Conservation (phyloP, 2,329 filamentous ascomycete species). For the Cytospora paraplurivora region DNA sequence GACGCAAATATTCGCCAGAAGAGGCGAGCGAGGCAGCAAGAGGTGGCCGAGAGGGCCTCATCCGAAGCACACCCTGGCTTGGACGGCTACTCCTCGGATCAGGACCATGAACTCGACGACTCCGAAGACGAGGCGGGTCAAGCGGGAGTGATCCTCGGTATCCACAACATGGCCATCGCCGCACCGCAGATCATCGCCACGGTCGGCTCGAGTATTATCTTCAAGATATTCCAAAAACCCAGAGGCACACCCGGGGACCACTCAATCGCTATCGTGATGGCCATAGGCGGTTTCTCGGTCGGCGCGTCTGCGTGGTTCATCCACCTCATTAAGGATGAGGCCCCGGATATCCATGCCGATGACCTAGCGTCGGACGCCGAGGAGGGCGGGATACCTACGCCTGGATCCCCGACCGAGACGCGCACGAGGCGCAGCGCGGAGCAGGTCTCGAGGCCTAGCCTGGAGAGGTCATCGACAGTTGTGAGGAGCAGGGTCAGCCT, state of each 20-base stretch:
- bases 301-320: constrained; percentile 76
- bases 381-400: constrained; percentile 27
- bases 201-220: constrained; percentile 79
- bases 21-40: constrained; percentile 30
- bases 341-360: constrained; percentile 39
- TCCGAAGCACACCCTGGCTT: constrained; percentile 20
- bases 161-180: constrained; percentile 94
- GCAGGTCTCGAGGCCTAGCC: constrained; percentile 44
- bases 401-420: constrained; percentile 8
- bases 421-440: constrained; percentile 36
- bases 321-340: constrained; percentile 65
- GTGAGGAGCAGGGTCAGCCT: constrained; percentile 41
- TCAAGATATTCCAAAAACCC: constrained; percentile 83
- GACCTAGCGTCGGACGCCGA: constrained; percentile 46
- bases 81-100: constrained; percentile 36
- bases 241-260: constrained; percentile 81
- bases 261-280: constrained; percentile 83
- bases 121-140: constrained; percentile 66
- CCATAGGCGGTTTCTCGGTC: constrained; percentile 79
- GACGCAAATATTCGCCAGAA: constrained; percentile 59
- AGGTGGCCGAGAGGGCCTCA: constrained; percentile 20
- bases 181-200: constrained; percentile 91
- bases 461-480: constrained; percentile 41
- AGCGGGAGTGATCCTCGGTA: constrained; percentile 86
- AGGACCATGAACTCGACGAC: constrained; percentile 36